phyloP scores from a whole-genome alignment of 441 rosid genomes.

The Pelargonium australe region DNA sequence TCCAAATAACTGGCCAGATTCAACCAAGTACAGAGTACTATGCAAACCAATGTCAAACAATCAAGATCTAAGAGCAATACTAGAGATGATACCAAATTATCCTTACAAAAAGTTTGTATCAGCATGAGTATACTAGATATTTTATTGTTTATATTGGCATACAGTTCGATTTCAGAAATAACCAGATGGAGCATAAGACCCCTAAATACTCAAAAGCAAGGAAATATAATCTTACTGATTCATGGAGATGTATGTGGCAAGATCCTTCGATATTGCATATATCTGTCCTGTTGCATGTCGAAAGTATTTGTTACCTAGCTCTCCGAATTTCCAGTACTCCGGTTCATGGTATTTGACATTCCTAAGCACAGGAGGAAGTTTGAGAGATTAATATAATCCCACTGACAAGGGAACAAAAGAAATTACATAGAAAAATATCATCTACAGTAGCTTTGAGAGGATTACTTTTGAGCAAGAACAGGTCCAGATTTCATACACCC shows the following conservation, averaged over 20 bases:
- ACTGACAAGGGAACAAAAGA: neutral
- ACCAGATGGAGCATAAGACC: no score
- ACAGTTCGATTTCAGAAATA: no score
- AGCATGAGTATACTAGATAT: no score
- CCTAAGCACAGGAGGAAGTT: neutral
- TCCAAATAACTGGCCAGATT: no score
- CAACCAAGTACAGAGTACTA: no score
- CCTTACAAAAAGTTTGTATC: no score
- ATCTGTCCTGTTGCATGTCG: constrained; percentile 7
- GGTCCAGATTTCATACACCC: constrained; percentile 4
- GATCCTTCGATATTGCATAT: constrained; percentile 3
- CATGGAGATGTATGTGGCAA: constrained; percentile 2
- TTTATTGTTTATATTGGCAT: no score
- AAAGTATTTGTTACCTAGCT: neutral
- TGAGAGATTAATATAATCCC: neutral
- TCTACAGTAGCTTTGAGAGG: neutral
- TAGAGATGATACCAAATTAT: no score
- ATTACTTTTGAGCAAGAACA: constrained; percentile 3
- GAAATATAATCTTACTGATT: neutral
- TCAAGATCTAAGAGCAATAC: no score
- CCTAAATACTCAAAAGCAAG: neutral
- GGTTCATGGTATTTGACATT: constrained; percentile 5
- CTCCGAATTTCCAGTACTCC: neutral
- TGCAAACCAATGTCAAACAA: no score
- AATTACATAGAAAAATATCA: neutral